Evolutionary conservation across 1,284 basidiomycete genomes (phyloP).

Genomic region (Microbotryomycetes sp.): DNA sequence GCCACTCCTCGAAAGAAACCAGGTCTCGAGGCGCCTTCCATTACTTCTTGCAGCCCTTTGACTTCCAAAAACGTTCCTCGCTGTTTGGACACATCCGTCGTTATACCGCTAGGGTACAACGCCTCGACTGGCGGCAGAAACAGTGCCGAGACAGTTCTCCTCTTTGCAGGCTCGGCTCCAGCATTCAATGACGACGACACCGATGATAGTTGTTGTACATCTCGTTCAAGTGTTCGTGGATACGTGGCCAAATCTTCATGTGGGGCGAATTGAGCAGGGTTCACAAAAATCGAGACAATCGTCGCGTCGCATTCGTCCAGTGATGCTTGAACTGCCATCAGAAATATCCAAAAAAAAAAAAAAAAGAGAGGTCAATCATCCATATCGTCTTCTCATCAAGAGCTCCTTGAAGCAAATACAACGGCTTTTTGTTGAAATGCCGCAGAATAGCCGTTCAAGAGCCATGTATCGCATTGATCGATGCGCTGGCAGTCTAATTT

Average conservation of each 20-base stretch:
- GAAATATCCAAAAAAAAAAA: too few species aligned
- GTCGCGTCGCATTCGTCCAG: slow-evolving; percentile 75
- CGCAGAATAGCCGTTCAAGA: too few species aligned
- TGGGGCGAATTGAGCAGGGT: slow-evolving; percentile 94
- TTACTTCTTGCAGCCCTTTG: slow-evolving; percentile 68
- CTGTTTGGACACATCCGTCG: slow-evolving; percentile 66
- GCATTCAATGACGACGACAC: background rate
- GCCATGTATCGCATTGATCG: too few species aligned
- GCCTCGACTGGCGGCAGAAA: slow-evolving; percentile 68
- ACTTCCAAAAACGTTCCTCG: slow-evolving; percentile 86
- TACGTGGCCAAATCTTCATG: slow-evolving; percentile 88
- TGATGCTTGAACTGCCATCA: slow-evolving; percentile 50
- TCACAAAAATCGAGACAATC: slow-evolving; percentile 92
- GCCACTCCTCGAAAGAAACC: slow-evolving; percentile 94
- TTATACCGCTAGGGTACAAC: slow-evolving; percentile 85
- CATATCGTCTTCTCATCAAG: too few species aligned
- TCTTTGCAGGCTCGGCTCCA: background rate
- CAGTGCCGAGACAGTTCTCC: slow-evolving; percentile 49
- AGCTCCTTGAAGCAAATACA: too few species aligned
- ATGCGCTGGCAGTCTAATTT: too few species aligned
- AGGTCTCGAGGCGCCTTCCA: slow-evolving; percentile 78
- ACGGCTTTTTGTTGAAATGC: too few species aligned
- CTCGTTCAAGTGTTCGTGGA: slow-evolving; percentile 62
- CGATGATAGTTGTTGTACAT: slow-evolving; percentile 34
- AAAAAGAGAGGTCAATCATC: too few species aligned